Conservation (phyloP, 179 eudicot genomes). For the Patellifolia procumbens region DNA sequence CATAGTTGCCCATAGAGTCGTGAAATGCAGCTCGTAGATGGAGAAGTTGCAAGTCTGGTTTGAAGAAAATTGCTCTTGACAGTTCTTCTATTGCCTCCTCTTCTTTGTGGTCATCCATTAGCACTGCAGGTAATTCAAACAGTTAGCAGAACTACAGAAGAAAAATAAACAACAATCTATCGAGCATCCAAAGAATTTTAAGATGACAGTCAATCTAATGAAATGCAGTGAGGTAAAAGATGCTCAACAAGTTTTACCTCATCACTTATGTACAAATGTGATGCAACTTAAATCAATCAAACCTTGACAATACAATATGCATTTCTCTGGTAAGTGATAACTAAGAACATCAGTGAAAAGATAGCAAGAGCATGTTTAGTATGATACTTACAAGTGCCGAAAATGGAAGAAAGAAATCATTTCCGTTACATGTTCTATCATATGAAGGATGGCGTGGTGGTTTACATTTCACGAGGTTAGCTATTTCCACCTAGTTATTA, state of each 20-base stretch:
- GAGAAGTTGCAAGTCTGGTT: constrained; percentile 75
- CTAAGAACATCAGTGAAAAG: constrained; percentile 4
- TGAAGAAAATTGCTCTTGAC: constrained; percentile 74
- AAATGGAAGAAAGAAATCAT: no score
- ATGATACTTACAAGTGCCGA: no score
- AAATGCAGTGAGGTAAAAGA: constrained; percentile 2
- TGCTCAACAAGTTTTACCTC: background rate
- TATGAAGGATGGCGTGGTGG: no score
- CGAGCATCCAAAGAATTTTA: background rate
- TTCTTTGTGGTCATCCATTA: constrained; percentile 92
- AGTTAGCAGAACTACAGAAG: constrained; percentile 10
- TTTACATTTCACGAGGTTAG: no score
- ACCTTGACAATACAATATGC: background rate
- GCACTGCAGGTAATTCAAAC: constrained; percentile 46
- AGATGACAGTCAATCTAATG: background rate
- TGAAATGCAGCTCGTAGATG: constrained; percentile 95
- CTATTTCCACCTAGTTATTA: no score
- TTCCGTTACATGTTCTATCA: no score
- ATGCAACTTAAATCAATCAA: background rate
- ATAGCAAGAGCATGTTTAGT: no score
- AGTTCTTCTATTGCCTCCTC: constrained; percentile 80
- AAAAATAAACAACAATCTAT: background rate
- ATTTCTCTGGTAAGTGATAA: background rate
- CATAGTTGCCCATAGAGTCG: constrained; percentile 73
- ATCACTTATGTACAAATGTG: background rate